phyloP scores from a whole-genome alignment of 1,284 basidiomycete genomes.

The Caloboletus firmus region DNA sequence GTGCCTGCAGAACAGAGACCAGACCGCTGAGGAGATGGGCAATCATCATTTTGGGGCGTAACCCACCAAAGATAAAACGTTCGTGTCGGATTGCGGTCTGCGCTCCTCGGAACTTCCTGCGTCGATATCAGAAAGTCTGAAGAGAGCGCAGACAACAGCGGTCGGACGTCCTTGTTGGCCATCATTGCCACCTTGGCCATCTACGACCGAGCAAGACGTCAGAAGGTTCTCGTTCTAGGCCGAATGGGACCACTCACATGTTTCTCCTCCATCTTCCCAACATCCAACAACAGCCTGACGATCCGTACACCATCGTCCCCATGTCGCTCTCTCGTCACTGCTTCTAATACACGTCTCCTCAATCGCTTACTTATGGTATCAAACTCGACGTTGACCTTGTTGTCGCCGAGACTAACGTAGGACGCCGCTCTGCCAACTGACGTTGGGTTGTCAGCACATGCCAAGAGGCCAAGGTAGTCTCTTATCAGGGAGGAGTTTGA shows the following conservation, averaged over 20 bases:
- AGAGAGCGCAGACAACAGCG: conserved; percentile 76
- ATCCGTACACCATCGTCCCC: conserved; percentile 87
- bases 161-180: conserved; percentile 83
- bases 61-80: conserved; percentile 87
- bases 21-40: background rate
- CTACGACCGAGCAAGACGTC: conserved; percentile 41
- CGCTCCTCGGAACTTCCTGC: conserved; percentile 87
- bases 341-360: conserved; percentile 73
- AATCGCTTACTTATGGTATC: conserved; percentile 73
- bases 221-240: background rate
- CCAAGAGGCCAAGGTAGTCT: conserved; percentile 76
- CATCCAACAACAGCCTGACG: conserved; percentile 76
- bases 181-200: conserved; percentile 94
- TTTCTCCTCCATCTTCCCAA: conserved; percentile 97
- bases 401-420: conserved; percentile 67
- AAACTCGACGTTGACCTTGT: conserved; percentile 82
- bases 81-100: conserved; percentile 81
- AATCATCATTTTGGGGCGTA: background rate
- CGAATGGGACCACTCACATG: conserved; percentile 40
- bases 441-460: conserved; percentile 79
- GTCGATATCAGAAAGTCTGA: conserved; percentile 81
- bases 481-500: conserved; percentile 61
- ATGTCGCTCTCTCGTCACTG: conserved; percentile 80
- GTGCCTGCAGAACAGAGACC: conserved; percentile 49
- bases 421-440: conserved; percentile 61